These are phyloP conservation scores for Escallonia rubra DNA, from an alignment of 129 eudicot species.

Conservation along the genomic window DNA sequence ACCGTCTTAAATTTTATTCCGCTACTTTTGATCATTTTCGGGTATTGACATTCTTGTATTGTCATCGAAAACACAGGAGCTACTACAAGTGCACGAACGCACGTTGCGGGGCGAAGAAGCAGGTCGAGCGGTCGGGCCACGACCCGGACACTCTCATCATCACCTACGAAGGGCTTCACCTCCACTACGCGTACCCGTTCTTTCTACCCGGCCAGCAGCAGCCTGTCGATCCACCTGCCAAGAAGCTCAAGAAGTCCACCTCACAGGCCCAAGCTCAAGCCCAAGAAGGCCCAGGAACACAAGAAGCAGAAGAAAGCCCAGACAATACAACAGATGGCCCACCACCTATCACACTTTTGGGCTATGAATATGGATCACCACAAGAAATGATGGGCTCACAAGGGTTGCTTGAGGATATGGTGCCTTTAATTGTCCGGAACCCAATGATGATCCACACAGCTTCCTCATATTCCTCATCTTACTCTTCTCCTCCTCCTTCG, in stretches of 20 bases:
- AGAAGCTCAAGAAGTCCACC: slow-evolving; percentile 30
- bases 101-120: slow-evolving; percentile 83
- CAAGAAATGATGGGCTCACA: slow-evolving; percentile 24
- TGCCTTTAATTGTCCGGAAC: slow-evolving; percentile 54
- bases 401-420: slow-evolving; percentile 91
- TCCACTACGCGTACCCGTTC: slow-evolving; percentile 73
- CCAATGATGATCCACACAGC: slow-evolving; percentile 28
- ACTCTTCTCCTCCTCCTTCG: slow-evolving; percentile 43
- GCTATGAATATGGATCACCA: neutral
- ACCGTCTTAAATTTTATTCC: too few species aligned
- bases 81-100: slow-evolving; percentile 91
- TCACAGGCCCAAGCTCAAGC: slow-evolving; percentile 15
- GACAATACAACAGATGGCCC: neutral
- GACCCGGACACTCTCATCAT: slow-evolving; percentile 74
- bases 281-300: neutral
- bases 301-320: slow-evolving; percentile 6
- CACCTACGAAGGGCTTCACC: slow-evolving; percentile 94
- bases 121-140: slow-evolving; percentile 65
- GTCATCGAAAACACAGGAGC: slow-evolving; percentile 46
- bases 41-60: neutral
- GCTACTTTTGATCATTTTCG: too few species aligned
- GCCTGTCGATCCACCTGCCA: slow-evolving; percentile 15
- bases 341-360: neutral
- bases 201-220: slow-evolving; percentile 28
- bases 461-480: slow-evolving; percentile 38